Percentiles rank a stretch among this genome's conserved stretches.
Evolutionary conservation across 352 stramenopile genomes (phyloP).

Genomic region (Saprolegnia diclina): DNA sequence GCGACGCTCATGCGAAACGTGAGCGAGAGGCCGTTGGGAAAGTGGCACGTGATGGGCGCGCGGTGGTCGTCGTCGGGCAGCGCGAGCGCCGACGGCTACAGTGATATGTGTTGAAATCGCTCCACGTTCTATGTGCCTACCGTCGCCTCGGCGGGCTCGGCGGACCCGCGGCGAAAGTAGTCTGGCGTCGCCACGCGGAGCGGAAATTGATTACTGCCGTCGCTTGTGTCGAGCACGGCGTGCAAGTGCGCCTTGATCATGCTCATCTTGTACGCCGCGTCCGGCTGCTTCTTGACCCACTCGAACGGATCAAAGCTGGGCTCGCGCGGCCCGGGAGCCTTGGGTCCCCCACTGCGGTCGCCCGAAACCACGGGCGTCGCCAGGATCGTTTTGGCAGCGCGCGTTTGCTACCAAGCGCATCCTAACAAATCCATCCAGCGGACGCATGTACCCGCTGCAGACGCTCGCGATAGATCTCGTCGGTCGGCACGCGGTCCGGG

Average conservation of each 20-base stretch:
- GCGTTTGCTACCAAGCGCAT: background rate
- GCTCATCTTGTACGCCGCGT: background rate
- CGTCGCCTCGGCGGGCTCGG: background rate
- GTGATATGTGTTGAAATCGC: background rate
- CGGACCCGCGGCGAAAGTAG: background rate
- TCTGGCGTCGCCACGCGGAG: background rate
- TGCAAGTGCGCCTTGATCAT: background rate
- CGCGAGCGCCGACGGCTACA: background rate
- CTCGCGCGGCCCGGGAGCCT: too few species aligned
- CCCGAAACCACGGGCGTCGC: background rate
- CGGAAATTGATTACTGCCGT: background rate
- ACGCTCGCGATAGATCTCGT: conserved; percentile 6
- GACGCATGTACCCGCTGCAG: background rate
- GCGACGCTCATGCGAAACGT: background rate
- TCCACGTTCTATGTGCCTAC: background rate
- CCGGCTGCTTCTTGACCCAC: conserved; percentile 9
- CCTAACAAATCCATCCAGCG: background rate
- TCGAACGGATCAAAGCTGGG: conserved; percentile 15
- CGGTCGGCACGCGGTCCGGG: background rate
- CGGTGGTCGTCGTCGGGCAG: background rate
- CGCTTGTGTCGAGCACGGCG: background rate
- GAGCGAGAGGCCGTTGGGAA: conserved; percentile 3
- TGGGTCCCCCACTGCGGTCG: background rate
- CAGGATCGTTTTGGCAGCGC: background rate
- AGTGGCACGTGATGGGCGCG: background rate